These are phyloP conservation scores for Zelonia costaricensis DNA, from an alignment of 208 protist species.

Conservation along the genomic window DNA sequence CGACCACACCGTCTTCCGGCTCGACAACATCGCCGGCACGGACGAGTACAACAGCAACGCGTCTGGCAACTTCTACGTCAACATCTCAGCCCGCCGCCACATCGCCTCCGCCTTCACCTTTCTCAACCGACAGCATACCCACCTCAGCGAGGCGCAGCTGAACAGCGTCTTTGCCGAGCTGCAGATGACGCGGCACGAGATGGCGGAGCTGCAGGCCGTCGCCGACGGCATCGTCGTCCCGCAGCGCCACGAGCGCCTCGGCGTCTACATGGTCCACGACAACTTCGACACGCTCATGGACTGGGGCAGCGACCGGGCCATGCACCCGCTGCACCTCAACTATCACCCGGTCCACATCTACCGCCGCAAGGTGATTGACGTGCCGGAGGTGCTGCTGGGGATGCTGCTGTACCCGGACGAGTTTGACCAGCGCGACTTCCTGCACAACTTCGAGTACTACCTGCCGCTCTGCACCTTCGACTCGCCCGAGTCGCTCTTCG, in stretches of 20 bases:
- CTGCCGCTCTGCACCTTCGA: constrained; percentile 84
- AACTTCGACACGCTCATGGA: constrained; percentile 78
- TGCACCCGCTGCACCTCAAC: constrained; percentile 86
- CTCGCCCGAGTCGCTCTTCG: constrained; percentile 74
- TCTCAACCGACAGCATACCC: constrained; percentile 42
- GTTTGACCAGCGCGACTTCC: constrained; percentile 79
- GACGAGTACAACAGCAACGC: constrained; percentile 85
- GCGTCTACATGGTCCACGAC: constrained; percentile 88
- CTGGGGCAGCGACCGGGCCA: constrained; percentile 63
- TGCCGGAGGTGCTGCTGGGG: constrained; percentile 87
- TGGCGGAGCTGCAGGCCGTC: constrained; percentile 52
- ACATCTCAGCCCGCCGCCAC: constrained; percentile 87
- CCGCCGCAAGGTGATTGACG: constrained; percentile 82
- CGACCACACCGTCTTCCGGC: constrained; percentile 64
- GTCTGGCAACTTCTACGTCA: constrained; percentile 88
- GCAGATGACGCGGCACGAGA: constrained; percentile 62
- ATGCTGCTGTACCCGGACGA: constrained; percentile 80
- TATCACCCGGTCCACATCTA: constrained; percentile 92
- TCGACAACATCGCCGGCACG: constrained; percentile 84
- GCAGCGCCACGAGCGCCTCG: constrained; percentile 57
- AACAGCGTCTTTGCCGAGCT: constrained; percentile 55
- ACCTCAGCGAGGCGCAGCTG: constrained; percentile 53
- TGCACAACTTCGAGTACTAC: constrained; percentile 82
- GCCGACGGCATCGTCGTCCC: constrained; percentile 58
- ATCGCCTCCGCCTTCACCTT: constrained; percentile 54